phyloP scores from a whole-genome alignment of 2,329 filamentous ascomycete genomes.

The Stylonectria norvegica region DNA sequence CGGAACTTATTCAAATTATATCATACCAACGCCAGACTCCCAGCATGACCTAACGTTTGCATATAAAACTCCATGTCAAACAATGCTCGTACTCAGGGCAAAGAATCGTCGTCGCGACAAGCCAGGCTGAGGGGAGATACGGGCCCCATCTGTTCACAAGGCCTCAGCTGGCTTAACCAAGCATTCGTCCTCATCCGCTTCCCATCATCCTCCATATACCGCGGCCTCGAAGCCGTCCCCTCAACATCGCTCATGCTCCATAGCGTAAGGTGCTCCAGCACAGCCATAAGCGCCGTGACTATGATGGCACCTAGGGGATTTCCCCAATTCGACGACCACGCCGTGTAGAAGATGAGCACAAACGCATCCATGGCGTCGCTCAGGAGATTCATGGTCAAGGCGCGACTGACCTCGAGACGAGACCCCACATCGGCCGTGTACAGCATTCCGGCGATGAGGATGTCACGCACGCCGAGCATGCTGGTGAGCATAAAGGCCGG shows the following conservation, averaged over 20 bases:
- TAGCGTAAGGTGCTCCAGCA: conserved; percentile 32
- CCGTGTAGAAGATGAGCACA: conserved; percentile 33
- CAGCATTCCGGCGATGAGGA: conserved; percentile 29
- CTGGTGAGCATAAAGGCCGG: conserved; percentile 29
- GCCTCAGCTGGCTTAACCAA: conserved; percentile 30
- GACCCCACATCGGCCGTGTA: conserved; percentile 23
- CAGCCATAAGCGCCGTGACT: conserved; percentile 29
- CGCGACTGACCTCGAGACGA: conserved; percentile 29
- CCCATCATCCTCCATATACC: conserved; percentile 19
- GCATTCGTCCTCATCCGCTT: conserved; percentile 31
- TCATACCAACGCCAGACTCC: not conserved
- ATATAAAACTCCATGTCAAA: not conserved
- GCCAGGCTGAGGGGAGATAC: not conserved
- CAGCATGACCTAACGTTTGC: not conserved
- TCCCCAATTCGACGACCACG: conserved; percentile 29
- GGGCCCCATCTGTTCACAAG: conserved; percentile 2
- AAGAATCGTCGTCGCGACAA: not conserved
- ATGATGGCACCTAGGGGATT: conserved; percentile 29
- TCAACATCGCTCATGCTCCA: conserved; percentile 33
- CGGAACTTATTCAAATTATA: too few species aligned
- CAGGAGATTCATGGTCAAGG: conserved; percentile 29
- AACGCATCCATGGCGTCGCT: conserved; percentile 35
- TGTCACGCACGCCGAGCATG: conserved; percentile 31
- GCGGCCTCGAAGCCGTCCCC: conserved; percentile 10
- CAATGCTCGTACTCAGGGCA: not conserved